These are phyloP conservation scores for Phytopythium litorale DNA, from an alignment of 352 stramenopile genomes.

Conservation along the genomic window DNA sequence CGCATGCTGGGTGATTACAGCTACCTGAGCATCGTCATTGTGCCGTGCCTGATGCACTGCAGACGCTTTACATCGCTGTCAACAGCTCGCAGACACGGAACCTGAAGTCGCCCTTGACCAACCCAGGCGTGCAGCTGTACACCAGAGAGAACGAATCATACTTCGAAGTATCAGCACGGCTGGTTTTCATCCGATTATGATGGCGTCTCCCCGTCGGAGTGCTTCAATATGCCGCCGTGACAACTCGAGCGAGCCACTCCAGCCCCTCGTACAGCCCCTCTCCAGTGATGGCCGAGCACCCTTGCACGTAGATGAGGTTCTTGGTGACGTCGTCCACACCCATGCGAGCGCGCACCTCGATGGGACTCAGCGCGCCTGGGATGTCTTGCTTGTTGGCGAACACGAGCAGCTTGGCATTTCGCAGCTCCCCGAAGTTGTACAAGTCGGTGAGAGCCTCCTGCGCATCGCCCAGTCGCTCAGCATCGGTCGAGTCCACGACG, in stretches of 20 bases:
- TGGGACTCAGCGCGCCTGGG: slow-evolving; percentile 17
- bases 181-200: not conserved
- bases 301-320: slow-evolving; percentile 31
- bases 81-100: too few relatives aligned
- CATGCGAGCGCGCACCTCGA: slow-evolving; percentile 30
- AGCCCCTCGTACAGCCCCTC: slow-evolving; percentile 46
- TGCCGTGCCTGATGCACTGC: too few relatives aligned
- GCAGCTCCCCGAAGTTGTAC: slow-evolving; percentile 40
- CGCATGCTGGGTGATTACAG: too few relatives aligned
- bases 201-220: not conserved
- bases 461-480: slow-evolving; percentile 43
- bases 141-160: too few relatives aligned
- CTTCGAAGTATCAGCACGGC: too few relatives aligned
- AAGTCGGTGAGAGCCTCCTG: slow-evolving; percentile 35
- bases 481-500: slow-evolving; percentile 68
- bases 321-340: slow-evolving; percentile 31
- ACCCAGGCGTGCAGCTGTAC: too few relatives aligned
- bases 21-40: too few relatives aligned
- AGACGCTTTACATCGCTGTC: too few relatives aligned
- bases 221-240: slow-evolving; percentile 11
- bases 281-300: slow-evolving; percentile 22
- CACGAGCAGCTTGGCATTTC: slow-evolving; percentile 36
- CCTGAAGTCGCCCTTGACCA: too few relatives aligned
- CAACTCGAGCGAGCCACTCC: slow-evolving; percentile 37
- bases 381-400: slow-evolving; percentile 56